These are phyloP conservation scores for Russula abietina DNA, from an alignment of 768 basidiomycete genomes.

Conservation along the genomic window DNA sequence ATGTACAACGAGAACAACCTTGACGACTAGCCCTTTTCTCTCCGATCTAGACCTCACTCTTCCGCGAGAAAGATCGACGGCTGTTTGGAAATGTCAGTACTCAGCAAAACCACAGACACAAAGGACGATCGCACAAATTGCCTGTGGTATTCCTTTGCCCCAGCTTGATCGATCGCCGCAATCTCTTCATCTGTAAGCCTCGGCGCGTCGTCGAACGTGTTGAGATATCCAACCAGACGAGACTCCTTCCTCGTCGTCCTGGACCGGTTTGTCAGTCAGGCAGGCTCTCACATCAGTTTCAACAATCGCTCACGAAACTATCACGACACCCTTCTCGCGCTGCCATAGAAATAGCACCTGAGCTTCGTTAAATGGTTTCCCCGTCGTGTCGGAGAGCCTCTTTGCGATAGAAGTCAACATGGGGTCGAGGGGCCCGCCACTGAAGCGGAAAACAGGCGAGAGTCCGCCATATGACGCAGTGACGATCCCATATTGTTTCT, in stretches of 20 bases:
- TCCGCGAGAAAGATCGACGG: background rate
- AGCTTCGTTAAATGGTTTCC: conserved; percentile 28
- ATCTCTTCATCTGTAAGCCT: conserved; percentile 30
- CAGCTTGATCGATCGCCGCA: conserved; percentile 28
- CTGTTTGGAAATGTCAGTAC: background rate
- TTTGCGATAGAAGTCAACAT: conserved; percentile 33
- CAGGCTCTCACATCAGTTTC: background rate
- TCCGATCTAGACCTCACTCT: background rate
- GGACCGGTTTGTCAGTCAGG: background rate
- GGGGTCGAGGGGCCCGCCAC: conserved; percentile 38
- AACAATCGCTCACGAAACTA: conserved; percentile 31
- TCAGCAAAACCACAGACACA: background rate
- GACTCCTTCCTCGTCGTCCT: conserved; percentile 40
- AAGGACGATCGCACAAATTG: conserved; percentile 25
- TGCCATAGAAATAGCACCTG: conserved; percentile 34
- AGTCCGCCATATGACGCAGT: conserved; percentile 39
- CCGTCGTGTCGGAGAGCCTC: conserved; percentile 26
- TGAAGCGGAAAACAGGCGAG: conserved; percentile 33
- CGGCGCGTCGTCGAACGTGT: conserved; percentile 39
- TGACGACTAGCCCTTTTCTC: background rate
- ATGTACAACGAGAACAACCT: background rate
- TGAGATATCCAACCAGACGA: conserved; percentile 45
- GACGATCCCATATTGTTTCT: conserved; percentile 36
- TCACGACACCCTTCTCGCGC: conserved; percentile 30
- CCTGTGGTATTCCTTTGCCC: conserved; percentile 30